phyloP scores from a whole-genome alignment of 352 stramenopile genomes.

The Phytopythium helicoides region DNA sequence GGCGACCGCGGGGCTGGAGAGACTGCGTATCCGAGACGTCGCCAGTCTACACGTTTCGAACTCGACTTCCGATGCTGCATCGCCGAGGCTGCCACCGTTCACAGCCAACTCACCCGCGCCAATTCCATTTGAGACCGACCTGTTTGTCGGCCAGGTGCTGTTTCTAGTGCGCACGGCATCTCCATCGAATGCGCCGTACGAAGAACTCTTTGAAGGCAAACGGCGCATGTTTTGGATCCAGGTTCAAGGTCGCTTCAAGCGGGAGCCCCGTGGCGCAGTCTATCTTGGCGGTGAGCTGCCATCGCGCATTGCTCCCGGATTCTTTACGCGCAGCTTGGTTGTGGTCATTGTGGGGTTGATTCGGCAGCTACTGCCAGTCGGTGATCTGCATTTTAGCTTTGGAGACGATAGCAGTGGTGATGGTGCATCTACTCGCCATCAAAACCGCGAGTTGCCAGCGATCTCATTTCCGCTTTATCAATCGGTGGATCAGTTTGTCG shows the following conservation, averaged over 20 bases:
- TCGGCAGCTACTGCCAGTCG: conserved; percentile 43
- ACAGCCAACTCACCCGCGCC: conserved; percentile 59
- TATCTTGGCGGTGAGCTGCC: conserved; percentile 79
- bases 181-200: conserved; percentile 50
- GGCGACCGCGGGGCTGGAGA: conserved; percentile 7
- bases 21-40: conserved; percentile 41
- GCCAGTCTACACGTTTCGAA: conserved; percentile 11
- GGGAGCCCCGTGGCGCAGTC: conserved; percentile 41
- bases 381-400: conserved; percentile 71
- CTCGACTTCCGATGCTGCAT: not conserved
- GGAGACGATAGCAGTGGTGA: conserved; percentile 26
- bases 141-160: conserved; percentile 74
- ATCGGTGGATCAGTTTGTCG: conserved; percentile 77
- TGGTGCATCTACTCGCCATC: not conserved
- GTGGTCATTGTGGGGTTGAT: conserved; percentile 80
- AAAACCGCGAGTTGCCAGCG: conserved; percentile 36
- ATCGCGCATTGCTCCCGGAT: conserved; percentile 47
- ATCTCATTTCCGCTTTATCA: conserved; percentile 81
- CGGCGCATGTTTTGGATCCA: conserved; percentile 88
- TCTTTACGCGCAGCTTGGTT: conserved; percentile 78
- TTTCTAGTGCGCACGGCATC: conserved; percentile 78
- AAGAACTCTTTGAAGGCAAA: conserved; percentile 54
- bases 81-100: conserved; percentile 11
- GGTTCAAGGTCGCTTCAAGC: conserved; percentile 84
- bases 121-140: conserved; percentile 83